Conservation (phyloP, 257 asterid genomes). For the Solanum raphanifolium region DNA sequence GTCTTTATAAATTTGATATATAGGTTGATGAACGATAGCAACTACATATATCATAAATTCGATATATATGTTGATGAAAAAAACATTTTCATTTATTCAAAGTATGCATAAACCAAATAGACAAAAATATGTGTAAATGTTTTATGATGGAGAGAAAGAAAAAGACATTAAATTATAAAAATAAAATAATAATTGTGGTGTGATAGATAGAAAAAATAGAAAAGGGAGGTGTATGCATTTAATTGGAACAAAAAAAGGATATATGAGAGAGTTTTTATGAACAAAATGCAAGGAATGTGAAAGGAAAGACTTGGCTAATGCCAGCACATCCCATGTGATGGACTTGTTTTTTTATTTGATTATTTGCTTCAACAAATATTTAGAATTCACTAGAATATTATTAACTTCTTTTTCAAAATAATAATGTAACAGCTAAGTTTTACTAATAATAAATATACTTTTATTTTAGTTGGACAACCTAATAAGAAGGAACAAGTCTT, state of each 20-base stretch:
- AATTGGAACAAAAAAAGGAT: slow-evolving; percentile 25
- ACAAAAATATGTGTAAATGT: not conserved
- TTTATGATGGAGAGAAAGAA: not conserved
- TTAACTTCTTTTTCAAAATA: not conserved
- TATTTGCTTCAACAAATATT: not conserved
- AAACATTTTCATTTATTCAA: too few species aligned
- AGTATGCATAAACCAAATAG: not conserved
- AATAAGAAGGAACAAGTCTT: not conserved
- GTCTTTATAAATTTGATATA: not conserved
- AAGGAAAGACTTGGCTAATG: slow-evolving; percentile 3
- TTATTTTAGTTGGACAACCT: not conserved
- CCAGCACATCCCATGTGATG: slow-evolving; percentile 42
- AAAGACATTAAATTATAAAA: not conserved
- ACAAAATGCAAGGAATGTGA: not conserved
- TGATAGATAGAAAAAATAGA: not conserved
- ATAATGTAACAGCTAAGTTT: slow-evolving; percentile 14
- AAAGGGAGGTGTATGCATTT: slow-evolving; percentile 19
- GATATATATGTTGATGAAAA: too few species aligned
- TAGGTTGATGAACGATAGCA: not conserved
- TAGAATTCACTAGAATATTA: not conserved
- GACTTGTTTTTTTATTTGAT: not conserved
- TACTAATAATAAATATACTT: not conserved
- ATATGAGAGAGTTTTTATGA: slow-evolving; percentile 14
- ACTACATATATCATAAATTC: too few species aligned
- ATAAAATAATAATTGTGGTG: not conserved